Evolutionary conservation across 805 yeast genomes (phyloP), one percentile per base, ranked within the genome.

Genomic region (Wickerhamomyces rabaulensis): DNA sequence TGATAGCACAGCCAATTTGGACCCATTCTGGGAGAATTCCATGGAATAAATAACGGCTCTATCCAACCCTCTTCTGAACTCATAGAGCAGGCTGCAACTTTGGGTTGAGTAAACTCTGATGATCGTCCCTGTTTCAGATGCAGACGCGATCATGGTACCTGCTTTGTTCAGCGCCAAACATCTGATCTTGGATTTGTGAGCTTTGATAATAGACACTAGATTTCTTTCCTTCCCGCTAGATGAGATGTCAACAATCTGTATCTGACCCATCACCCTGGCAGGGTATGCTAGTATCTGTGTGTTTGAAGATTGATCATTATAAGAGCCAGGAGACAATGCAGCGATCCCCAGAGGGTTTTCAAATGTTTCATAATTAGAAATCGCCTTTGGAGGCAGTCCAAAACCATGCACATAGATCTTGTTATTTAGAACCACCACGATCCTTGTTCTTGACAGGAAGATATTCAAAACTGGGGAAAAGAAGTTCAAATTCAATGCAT

Each of bases 31-130:
- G 6, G 92, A 84, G 62, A 92, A 90, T 45, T 81, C 81, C 84
- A 94, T 82, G 8, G 94, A 84, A 37, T 85, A 86, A 8, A 94
- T 78, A 16, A 74, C 71, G 1, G 97, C 97, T 44, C 82, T 75
- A 63, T 94, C 98, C 19, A 91, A 62, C 0, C 99, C 99, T 43
- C 99, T 73, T 55, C 98, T 73, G 58, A 91, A 91, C 62, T 89
- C 97, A 58, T 76, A 84, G n/a, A 88, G 57, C 43, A 88, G 68
- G 1, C 84, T 74, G 23, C 95, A 84, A 29, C 78, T 80, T 43
- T 73, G 71, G 1, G 89, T 78, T 6, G 88, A 81, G 59, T 84
- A 89, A 3, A 88, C 71, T 43, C 96, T 66, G 17, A 89, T 79
- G 9, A 89, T 73, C 0, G 96, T 90, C 0, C 97, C 97, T 1